These are phyloP conservation scores for Vigna trinervia DNA, from an alignment of 306 rosid genomes.

Conservation along the genomic window DNA sequence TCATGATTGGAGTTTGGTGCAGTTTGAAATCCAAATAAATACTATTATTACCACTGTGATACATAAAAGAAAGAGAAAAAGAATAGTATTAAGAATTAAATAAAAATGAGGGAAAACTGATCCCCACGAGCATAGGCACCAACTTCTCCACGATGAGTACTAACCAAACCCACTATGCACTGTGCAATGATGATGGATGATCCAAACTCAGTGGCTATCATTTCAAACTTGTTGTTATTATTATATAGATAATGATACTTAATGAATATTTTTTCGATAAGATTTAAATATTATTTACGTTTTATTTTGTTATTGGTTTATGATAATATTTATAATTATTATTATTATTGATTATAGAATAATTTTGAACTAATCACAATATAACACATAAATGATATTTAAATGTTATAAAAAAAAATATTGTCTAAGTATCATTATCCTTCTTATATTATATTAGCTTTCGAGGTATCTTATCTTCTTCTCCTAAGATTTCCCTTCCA, in stretches of 20 bases:
- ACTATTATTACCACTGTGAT: no score
- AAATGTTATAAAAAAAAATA: no score
- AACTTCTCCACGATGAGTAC: background rate
- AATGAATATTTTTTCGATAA: no score
- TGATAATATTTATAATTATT: no score
- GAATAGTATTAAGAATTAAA: background rate
- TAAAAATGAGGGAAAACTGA: background rate
- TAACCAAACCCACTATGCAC: slow-evolving; percentile 33
- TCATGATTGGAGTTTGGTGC: background rate
- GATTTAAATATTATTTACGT: no score
- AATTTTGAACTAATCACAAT: no score
- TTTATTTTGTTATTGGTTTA: no score
- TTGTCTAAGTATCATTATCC: no score
- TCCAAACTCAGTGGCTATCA: background rate
- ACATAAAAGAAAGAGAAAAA: background rate
- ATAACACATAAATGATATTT: no score
- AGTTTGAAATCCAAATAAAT: background rate
- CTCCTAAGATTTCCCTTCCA: background rate
- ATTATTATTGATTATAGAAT: no score
- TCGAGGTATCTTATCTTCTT: background rate
- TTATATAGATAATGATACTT: no score
- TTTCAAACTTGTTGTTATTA: background rate
- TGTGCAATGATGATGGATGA: background rate
- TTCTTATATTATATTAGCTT: no score
- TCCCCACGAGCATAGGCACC: background rate